A percentile compares a stretch with the other conserved stretches of the same genome.
These are phyloP conservation scores for Inga laurina DNA, from an alignment of 306 rosid species.

Conservation along the genomic window DNA sequence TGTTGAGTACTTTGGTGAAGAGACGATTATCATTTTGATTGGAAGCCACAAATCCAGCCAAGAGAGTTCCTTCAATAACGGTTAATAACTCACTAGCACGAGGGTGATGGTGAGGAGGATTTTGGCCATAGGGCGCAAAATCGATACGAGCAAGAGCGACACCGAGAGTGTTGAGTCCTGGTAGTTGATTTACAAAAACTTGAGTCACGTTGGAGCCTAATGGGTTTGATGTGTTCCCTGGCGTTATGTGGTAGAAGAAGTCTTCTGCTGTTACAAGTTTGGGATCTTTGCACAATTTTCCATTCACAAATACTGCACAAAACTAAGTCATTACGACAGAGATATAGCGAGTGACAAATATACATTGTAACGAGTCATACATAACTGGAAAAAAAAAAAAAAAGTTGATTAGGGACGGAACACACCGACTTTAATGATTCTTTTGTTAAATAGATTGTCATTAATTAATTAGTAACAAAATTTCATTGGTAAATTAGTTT, in stretches of 20 bases:
- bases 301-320: slow-evolving; percentile 29
- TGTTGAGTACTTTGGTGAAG: slow-evolving; percentile 36
- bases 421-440: no score
- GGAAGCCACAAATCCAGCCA: slow-evolving; percentile 28
- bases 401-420: no score
- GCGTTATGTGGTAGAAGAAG: slow-evolving; percentile 30
- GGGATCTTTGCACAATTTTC: slow-evolving; percentile 31
- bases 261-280: slow-evolving; percentile 23
- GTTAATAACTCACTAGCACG: slow-evolving; percentile 35
- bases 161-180: slow-evolving; percentile 20
- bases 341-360: no score
- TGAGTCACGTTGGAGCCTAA: slow-evolving; percentile 36
- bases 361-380: no score
- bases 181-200: slow-evolving; percentile 13
- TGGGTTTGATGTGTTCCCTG: slow-evolving; percentile 34
- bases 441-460: no score
- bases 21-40: slow-evolving; percentile 34
- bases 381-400: no score
- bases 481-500: no score
- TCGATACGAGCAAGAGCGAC: not conserved
- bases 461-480: no score
- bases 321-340: not conserved
- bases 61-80: slow-evolving; percentile 37
- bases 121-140: not conserved
- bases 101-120: slow-evolving; percentile 8